Evolutionary conservation across 768 basidiomycete genomes (phyloP), one percentile per base, ranked within the genome.

Genomic region (Lactarius trivialis): DNA sequence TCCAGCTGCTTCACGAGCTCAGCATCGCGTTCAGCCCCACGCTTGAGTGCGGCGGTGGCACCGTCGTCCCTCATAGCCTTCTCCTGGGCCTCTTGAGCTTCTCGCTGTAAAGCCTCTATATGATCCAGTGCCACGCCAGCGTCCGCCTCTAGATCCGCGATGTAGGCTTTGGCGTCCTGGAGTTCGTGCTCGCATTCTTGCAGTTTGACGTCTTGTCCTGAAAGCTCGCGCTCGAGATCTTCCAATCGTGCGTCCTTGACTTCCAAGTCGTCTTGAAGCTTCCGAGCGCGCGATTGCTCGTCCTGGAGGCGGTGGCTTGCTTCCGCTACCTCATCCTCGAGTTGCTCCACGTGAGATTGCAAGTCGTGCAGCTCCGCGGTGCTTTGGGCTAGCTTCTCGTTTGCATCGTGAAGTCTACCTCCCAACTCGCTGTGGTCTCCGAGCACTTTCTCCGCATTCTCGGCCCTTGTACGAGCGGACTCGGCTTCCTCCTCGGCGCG

Each of bases 1-100:
- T 92, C 86, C 79, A 91, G 78, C 71, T 91, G 88, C 49, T 78
- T 73, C 21, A 77, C 82, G 2, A 86, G 76, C 67, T 86, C 81
- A 17, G 78, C 74, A 11, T 83, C 75, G 55, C 77, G 74, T 55
- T 82, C 78, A 52, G 80, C 70, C 56, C 79, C 79, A 53, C 82
- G 77, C 17, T 75, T 74, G 49, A 67, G 58, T 4, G 19, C 32
- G 2, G 58, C 58, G 21, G 58, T 37, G 14, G 79, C 77, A 4
- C 72, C 69, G 11, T 77, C 76, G 60, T 82, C 69, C 26, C 74
- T 74, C 30, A 78, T 75, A 37, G 82, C 69, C 28, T 77, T 77
- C 33, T 80, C 80, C 28, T 80, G 76, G 6, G 79, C 76, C 5
- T 75, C 68, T 0, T 73, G 76, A 4, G 86, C 74, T 53, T 86